Evolutionary conservation across 768 basidiomycete species (phyloP).

Genomic region (Lentinula boryana): DNA sequence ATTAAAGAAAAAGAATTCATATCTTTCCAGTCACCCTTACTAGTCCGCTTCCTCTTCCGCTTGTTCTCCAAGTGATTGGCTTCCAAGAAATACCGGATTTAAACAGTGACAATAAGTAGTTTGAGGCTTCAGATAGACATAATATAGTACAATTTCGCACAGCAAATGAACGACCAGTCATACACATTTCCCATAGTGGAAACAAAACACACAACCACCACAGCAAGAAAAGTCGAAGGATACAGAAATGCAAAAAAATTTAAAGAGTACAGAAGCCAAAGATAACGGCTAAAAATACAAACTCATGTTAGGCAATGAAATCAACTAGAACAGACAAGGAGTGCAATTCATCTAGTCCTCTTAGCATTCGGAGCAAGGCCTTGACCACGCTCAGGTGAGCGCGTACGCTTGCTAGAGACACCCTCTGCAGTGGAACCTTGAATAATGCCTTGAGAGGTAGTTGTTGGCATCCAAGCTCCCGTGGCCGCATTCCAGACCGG

Average conservation of each 20-base stretch:
- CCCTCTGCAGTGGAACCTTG: background rate
- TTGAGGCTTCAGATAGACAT: no score
- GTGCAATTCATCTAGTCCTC: background rate
- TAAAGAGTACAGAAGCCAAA: background rate
- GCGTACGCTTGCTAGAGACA: background rate
- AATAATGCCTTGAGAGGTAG: background rate
- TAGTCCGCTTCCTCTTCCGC: no score
- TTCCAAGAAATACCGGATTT: no score
- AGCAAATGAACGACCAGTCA: no score
- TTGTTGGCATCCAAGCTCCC: slow-evolving; percentile 1
- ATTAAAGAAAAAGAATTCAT: no score
- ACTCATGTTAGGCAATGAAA: background rate
- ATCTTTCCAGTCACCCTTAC: no score
- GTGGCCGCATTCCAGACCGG: slow-evolving; percentile 1
- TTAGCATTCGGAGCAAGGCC: background rate
- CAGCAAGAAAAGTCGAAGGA: background rate
- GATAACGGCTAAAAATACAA: background rate
- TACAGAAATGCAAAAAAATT: background rate
- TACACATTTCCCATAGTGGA: background rate
- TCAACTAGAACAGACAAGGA: background rate
- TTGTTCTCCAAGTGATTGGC: no score
- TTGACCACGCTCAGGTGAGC: background rate
- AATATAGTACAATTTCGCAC: background rate
- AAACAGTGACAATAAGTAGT: no score
- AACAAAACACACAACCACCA: background rate